A percentile compares a stretch with the other conserved stretches of the same genome.
These are phyloP conservation scores for Phytopythium montanum DNA, from an alignment of 352 stramenopile genomes.

Conservation along the genomic window DNA sequence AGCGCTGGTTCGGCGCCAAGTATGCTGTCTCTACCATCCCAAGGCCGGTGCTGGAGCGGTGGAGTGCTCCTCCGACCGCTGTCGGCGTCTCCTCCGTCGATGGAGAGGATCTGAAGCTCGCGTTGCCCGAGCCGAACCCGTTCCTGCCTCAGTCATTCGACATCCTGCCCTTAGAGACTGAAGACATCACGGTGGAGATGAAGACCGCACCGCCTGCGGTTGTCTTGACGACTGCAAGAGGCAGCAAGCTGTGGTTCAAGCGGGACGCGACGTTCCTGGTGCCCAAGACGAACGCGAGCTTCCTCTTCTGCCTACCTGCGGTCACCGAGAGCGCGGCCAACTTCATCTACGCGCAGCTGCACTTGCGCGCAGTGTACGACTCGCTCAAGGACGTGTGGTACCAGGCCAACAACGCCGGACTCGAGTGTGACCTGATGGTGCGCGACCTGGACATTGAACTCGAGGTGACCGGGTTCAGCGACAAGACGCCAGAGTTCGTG, in stretches of 20 bases:
- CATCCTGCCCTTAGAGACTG: constrained; percentile 24
- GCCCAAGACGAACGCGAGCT: constrained; percentile 67
- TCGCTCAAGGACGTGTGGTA: constrained; percentile 64
- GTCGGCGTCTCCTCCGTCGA: constrained; percentile 3
- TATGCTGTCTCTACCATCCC: constrained; percentile 42
- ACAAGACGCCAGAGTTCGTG: constrained; percentile 58
- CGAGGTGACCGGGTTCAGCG: constrained; percentile 67
- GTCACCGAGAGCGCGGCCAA: constrained; percentile 35
- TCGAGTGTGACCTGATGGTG: constrained; percentile 49
- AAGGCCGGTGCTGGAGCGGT: constrained; percentile 16
- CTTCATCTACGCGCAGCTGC: constrained; percentile 61
- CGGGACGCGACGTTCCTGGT: constrained; percentile 55
- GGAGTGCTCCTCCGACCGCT: constrained; percentile 7
- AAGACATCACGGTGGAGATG: constrained; percentile 6
- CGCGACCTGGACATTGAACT: constrained; percentile 67
- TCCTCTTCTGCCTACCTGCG: constrained; percentile 53
- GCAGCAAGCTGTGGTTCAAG: constrained; percentile 77
- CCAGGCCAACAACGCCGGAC: constrained; percentile 54
- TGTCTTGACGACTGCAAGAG: constrained; percentile 19
- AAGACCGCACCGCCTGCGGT: constrained; percentile 27
- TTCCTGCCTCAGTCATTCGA: constrained; percentile 70
- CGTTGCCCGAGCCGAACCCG: constrained; percentile 38
- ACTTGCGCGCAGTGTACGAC: constrained; percentile 60
- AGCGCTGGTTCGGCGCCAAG: constrained; percentile 61
- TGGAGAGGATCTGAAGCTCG: not conserved